Base-by-base conservation (phyloP, 345 rosid species). In the Gossypium rotundifolium region DNA sequence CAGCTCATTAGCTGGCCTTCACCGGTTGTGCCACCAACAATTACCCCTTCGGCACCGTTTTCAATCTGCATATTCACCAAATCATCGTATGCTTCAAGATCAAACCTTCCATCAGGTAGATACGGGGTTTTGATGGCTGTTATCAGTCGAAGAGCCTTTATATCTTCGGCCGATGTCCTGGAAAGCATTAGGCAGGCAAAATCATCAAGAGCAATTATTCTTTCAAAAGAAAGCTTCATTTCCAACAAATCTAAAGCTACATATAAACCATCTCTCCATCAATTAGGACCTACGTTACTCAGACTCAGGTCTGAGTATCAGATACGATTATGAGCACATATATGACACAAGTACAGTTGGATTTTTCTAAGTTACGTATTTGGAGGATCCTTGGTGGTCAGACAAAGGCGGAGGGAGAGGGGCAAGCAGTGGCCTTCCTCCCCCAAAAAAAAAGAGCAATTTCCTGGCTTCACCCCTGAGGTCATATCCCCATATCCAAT, bases 1-100 rank as follows among this genome's bases (percentile, higher is more conserved):
- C 97, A 92, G 80, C 95, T 90, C 97, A 92, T 94, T 59, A 92
- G 71, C 25, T 92, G 97, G 14, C 98, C 98, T 81, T 94, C 98
- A 42, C 97, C 98, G 0, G 98, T 93, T 63, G 95, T 90, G 62
- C 97, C 98, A 9, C 97, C 97, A 53, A 94, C 95, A 14, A 94
- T 88, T 68, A 91, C 86, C 78, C 92, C 97, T 86, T 88, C 93
- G 6, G 79, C 23, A 54, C 58, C 58, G 9, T 54, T 54, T 54
- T 54, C 58, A 8, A 54, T 54, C 58, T 54, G 58, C 78, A 80
- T 83, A 79, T 91, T 85, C 71, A 94, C 87, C 81, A 92, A 80
- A 44, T 76, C 87, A 71, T 91, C 90, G 33, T 91, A 92, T 25
- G 95, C 92, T 88, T 94, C 93, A 0, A 92, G 93, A 81, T 94